Base-by-base conservation (phyloP, 306 rosid species). In the Citrullus colocynthis region DNA sequence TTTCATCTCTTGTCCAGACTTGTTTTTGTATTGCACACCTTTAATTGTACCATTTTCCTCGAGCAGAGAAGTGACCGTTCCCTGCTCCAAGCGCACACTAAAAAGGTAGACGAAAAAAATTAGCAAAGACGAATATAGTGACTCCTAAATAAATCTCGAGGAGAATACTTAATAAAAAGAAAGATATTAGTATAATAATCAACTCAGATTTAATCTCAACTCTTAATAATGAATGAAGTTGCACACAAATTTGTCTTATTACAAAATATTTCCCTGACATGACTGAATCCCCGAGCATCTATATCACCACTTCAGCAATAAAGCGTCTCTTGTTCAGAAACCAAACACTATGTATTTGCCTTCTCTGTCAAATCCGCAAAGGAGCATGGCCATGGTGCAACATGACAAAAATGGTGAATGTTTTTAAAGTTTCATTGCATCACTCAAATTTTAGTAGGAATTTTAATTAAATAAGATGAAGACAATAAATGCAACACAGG, bases 61-160 rank as follows among this genome's bases (percentile, higher is more conserved):
- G 73, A 91, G 93, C 62, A 94, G 88, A 78, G 98, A 91, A 71
- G 90, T 89, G 75, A 94, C 98, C 20, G 97, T 90, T 88, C 97
- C 98, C 87, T 91, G 93, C 82, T 85, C 90, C 85, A 94, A 79
- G 32, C 18, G 86, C 76, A 94, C 95, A 81, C 97, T 90, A 20
- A 14, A 84, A 32, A 81, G 79, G 41, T 30, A 54, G 56, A 71
- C 44, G 64, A 49, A 77, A 44, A 44, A 20, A 34, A 65, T 49
- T 56, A 78, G 7, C 13, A 37, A 36, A 17, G 11, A 6, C 10
- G 6, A 15, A 63, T 2, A 34, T 5, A 9, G 0, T 3, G 30
- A 30, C 17, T 52, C 45, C 41, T 59, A 59, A 41, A 39, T 14
- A 20, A 30, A 59, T 21, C 55, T 59, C 49, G 2, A 61, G 14